Evolutionary conservation across 768 basidiomycete genomes (phyloP), one percentile per base, ranked within the genome.

Genomic region (Postia placenta): DNA sequence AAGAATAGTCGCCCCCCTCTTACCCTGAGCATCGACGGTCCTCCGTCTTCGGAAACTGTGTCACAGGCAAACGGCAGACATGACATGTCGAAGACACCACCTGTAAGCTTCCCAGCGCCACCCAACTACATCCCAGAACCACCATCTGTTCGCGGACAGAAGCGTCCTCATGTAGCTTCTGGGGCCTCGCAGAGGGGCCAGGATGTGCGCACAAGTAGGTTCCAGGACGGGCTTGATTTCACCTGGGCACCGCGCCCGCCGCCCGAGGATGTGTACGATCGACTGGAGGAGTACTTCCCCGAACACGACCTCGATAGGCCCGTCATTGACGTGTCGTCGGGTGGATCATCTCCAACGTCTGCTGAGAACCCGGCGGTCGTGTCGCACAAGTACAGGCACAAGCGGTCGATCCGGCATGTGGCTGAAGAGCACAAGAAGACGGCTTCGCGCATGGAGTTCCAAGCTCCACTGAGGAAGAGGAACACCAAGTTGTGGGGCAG

Each of bases 401-500:
- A 90, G 69, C 95, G 95, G 72, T 92, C 89, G 5, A 98, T 99
- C 54, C 79, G 96, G 53, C 78, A 89, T 33, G 90, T 97, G 33
- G 95, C 92, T 0, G 82, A 88, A 57, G 92, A 94, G 53, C 82
- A 91, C 54, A 91, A 89, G 71, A 73, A 77, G 55, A 84, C 90
- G 59, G 79, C 76, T 4, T 86, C 84, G 39, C 78, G 78, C 55
- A 74, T 75, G 20, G 80, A 81, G 46, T 61, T 76, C 20, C 61
- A 74, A 4, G 72, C 72, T 50, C 64, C 85, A 44, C 61, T 84
- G 55, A 77, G 92, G 37, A 85, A 90, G 65, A 76, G 91, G 60
- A 92, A 90, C 60, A 95, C 94, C 19, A 97, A 94, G 67, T 74
- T 99, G 48, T 99, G 96, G 92, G 94, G 90, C 9, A 90, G 87